Base-by-base conservation (phyloP, 176 grass and related monocot genomes). In the Calamus simplicifolius region DNA sequence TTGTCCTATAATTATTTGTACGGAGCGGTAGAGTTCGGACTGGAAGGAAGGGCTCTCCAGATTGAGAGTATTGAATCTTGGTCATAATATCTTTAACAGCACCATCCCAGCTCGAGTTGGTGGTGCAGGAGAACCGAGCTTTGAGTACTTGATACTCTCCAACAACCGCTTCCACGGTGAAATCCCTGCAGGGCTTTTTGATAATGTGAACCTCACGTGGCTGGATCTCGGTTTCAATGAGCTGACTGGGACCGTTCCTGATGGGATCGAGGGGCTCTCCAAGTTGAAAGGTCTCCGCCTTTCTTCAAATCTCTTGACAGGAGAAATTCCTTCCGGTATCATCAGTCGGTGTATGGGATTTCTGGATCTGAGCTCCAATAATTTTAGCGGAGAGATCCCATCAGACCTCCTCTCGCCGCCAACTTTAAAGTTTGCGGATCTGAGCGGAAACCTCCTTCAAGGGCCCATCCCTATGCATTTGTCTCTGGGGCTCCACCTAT, bases 341-440 rank as follows among this genome's bases (percentile, higher is more conserved):
- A 82, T n/a, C n/a, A n/a, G n/a, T 23, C 21, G 21, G 21, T 23
- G 21, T 23, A 23, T 23, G 1, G 1, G 0, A 23, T 90, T 67
- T 65, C 72, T 90, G 80, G 91, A 96, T 76, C 62, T 96, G 50
- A 90, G 86, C 58, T 96, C 79, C 7, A 90, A 90, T 51, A 0
- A 5, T 1, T 17, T 96, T 0, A 38, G 0, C 50, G 86, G 91
- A 5, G 16, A 1, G 0, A 83, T 96, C 3, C 72, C 71, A 1
- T 2, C 18, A 4, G 77, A 90, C 10, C 18, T 87, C 13, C 61
- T 96, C 0, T 70, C 49, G 0, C 4, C 29, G 48, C 10, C 17
- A 0, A 49, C 15, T 18, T 16, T 96, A 74, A 15, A 67, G 56
- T 66, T 18, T 4, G 27, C 87, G 63, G 91, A 96, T 87, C 79